Conservation (phyloP, 345 rosid genomes). For the Brassica rapa region DNA sequence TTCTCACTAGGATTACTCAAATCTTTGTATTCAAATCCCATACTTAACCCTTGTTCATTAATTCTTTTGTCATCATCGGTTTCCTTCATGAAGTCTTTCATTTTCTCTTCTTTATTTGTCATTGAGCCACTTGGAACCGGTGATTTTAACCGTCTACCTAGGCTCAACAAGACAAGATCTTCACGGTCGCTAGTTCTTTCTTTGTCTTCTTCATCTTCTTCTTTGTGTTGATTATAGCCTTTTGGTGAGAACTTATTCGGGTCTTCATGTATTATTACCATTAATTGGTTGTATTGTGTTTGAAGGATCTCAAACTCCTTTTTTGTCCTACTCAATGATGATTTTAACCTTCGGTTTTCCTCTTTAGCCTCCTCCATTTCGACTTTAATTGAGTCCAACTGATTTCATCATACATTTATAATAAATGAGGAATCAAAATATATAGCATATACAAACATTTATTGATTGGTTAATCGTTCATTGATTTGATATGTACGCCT, state of each 20-base stretch:
- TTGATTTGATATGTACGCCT: constrained; percentile 7
- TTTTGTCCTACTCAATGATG: constrained; percentile 48
- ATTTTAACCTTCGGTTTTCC: constrained; percentile 75
- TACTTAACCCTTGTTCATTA: constrained; percentile 30
- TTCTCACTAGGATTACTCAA: constrained; percentile 46
- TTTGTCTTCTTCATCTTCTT: constrained; percentile 16
- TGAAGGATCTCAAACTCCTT: constrained; percentile 72
- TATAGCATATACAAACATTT: not conserved
- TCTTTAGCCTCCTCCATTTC: constrained; percentile 75
- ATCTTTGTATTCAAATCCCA: constrained; percentile 59
- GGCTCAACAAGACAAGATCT: constrained; percentile 70
- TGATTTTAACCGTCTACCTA: constrained; percentile 53
- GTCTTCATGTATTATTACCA: constrained; percentile 47
- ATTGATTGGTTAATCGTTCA: not conserved
- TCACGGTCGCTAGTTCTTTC: constrained; percentile 46
- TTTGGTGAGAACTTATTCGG: constrained; percentile 29
- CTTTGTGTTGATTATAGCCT: constrained; percentile 42
- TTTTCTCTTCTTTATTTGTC: constrained; percentile 41
- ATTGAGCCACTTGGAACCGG: constrained; percentile 40
- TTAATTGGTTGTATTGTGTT: constrained; percentile 48
- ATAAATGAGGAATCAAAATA: not conserved
- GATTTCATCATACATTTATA: constrained; percentile 37
- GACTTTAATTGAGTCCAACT: constrained; percentile 64
- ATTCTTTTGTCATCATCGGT: not conserved
- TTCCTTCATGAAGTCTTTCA: constrained; percentile 2